Base-by-base conservation (phyloP, 805 yeast species). In the Starmerella bombi region DNA sequence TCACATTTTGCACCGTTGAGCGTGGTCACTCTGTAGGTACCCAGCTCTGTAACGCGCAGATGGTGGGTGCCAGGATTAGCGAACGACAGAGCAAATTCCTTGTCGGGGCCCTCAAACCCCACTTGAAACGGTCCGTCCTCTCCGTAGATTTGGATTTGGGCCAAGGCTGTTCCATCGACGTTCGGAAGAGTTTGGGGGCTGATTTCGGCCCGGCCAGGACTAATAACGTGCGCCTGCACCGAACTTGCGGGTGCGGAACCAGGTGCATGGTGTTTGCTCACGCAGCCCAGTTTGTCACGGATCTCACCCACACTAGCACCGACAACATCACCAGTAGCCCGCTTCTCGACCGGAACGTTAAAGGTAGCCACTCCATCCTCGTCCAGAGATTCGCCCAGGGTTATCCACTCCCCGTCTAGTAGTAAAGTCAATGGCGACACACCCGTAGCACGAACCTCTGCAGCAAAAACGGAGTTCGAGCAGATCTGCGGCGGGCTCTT, bases 341-440 rank as follows among this genome's bases (percentile, higher is more conserved):
- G 27, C 7, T 21, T 23, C 12, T 19, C 25, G n/a, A 37, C 25
- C 15, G 25, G 19, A 12, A 34, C 27, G 27, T 3, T 17, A 18
- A 44, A n/a, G 5, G 29, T 19, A 2, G 6, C 16, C n/a, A 41
- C 44, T 9, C 33, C 44, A 20, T 42, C 46, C 2, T 39, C 37
- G 2, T 12, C 37, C 7, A 20, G 10, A 1, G 28, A 31, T 9
- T 44, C 45, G n/a, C 47, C 45, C 3, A 48, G 18, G 6, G 39
- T 39, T 9, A 34, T 12, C 45, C 42, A 31, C 10, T 29, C 36
- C 14, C 43, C 45, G 17, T 43, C 44, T 2, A 50, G 33, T 32
- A 65, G 63, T 27, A 80, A 60, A 18, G 70, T 70, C 43, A 80
- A 59, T 0, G 98, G 97, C 1, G 88, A 77, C 2, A 84, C 80